Base-by-base conservation (phyloP, 1,139 yeast genomes). In the Pichia sp. region DNA sequence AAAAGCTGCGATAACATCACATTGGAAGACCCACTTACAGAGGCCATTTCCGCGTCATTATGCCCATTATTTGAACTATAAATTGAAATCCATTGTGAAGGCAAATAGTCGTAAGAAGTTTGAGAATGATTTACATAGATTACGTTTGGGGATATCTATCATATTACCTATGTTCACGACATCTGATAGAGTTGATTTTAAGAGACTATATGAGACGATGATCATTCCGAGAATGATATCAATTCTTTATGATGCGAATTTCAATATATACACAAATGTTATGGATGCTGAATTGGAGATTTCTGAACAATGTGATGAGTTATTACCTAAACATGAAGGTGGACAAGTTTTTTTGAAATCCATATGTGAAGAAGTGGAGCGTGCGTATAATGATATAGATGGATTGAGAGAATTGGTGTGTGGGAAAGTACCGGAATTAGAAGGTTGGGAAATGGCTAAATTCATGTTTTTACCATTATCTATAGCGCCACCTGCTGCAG, bases 221-320 rank as follows among this genome's bases (percentile, higher is more conserved):
- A 27, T 22, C 17, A 5, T 39, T 10, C 35, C 33, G 12, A 17
- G 42, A 15, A 36, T 39, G 33, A 3, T 36, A 6, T 27, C 25
- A 12, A 22, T 34, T 1, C 20, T 39, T 8, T 35, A 16, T 18
- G 23, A 22, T 3, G 6, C 28, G 5, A 22, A 35, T 27, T 33
- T 26, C 16, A 18, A 21, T 6, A 10, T 29, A 5, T 26, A 13
- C 17, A 36, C 30, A 4, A 39, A 39, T 22, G 29, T 36, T 5
- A n/a, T 20, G n/a, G 42, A 39, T 18, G 33, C 40, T 27, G 42
- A 39, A 13, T 14, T 8, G 14, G 38, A 38, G 26, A 21, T 34
- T 9, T 12, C 11, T 6, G 16, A 25, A 3, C 37, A 16, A n/a
- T 14, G 14, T 4, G 41, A 27, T 25, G 16, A 13, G 11, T 14